Evolutionary conservation across 352 stramenopile genomes (phyloP), one percentile per base, ranked within the genome.

Genomic region (Phytophthora parvispora): DNA sequence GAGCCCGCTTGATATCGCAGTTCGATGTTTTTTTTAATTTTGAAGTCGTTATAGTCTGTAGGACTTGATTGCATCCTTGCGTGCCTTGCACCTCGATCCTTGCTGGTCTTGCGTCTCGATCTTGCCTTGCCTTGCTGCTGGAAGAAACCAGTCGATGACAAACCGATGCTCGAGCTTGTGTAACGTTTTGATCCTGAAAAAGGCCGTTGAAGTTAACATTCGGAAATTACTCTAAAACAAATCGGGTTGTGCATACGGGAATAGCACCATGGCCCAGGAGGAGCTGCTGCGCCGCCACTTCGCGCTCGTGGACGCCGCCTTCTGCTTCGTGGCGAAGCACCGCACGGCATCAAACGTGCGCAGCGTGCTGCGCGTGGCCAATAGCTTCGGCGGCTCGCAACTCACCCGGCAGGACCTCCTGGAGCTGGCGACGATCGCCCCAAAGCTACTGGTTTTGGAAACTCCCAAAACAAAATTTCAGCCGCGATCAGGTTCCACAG

Each of bases 321-420:
- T 86, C 69, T 82, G 76, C 62, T 95, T 95, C 73, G 69, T 93
- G 10, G 72, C 74, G 32, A 86, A 78, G 40, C 74, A 84, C 59
- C 69, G 72, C 45, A 68, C 82, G 6, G 60, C 61, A 20, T 55
- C 86, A 20, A 91, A 61, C 27, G 74, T 89, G 42, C 72, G 43
- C 25, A 93, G 84, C 24, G 75, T 93, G 40, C 60, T 93, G 29
- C 77, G 79, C 28, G 81, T 93, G 63, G 84, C 76, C 66, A 83
- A 86, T 55, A 93, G 82, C 48, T 78, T 93, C 29, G 73, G 81
- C n/a, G 61, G 59, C 31, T 64, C 40, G 20, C 60, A 75, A 13
- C 42, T 93, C n/a, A 77, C 71, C 10, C 69, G 61, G 0, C 56
- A 62, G 1, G 73, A 90, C 28, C 63, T 95, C 16, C 64, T 74